Percentiles rank a stretch among this genome's conserved stretches.
phyloP scores from a whole-genome alignment of 192 early-diverging fungal species.

The Coemansia sp. region DNA sequence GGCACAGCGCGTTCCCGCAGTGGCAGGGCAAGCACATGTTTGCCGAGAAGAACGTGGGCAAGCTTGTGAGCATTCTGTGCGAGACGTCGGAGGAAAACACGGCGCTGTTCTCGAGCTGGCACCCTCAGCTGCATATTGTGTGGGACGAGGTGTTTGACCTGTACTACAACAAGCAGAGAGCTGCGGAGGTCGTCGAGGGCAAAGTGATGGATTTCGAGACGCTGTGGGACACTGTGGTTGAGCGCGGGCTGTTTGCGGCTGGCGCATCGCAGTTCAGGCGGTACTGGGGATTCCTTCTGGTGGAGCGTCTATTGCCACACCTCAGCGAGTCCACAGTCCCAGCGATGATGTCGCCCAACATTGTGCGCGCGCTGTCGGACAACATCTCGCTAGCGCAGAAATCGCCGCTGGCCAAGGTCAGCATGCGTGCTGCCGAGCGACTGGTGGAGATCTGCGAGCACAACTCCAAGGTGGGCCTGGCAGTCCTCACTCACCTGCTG shows the following conservation, averaged over 20 bases:
- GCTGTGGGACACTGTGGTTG: conserved; percentile 80
- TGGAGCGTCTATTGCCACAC: conserved; percentile 56
- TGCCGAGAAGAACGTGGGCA: conserved; percentile 20
- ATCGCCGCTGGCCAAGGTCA: conserved; percentile 73
- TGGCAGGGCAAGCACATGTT: conserved; percentile 51
- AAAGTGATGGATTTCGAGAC: conserved; percentile 61
- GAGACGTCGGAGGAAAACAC: conserved; percentile 37
- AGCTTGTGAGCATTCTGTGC: conserved; percentile 38
- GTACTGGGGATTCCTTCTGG: conserved; percentile 85
- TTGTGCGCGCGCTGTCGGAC: conserved; percentile 85
- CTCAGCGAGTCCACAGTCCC: conserved; percentile 45
- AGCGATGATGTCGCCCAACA: conserved; percentile 63
- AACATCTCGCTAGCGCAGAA: conserved; percentile 73
- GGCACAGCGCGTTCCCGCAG: conserved; percentile 37
- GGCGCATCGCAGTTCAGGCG: conserved; percentile 78
- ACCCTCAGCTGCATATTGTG: conserved; percentile 78
- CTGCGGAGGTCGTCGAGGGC: conserved; percentile 13
- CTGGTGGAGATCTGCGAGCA: conserved; percentile 58
- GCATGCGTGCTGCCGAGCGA: conserved; percentile 45
- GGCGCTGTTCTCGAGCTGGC: conserved; percentile 59
- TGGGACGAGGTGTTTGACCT: conserved; percentile 70
- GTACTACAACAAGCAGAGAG: conserved; percentile 53
- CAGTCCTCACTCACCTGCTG: conserved; percentile 77
- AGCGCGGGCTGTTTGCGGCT: conserved; percentile 73
- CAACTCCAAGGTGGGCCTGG: conserved; percentile 69